Evolutionary conservation across 2,329 filamentous ascomycete genomes (phyloP).

Genomic region (Nothophoma quercina): DNA sequence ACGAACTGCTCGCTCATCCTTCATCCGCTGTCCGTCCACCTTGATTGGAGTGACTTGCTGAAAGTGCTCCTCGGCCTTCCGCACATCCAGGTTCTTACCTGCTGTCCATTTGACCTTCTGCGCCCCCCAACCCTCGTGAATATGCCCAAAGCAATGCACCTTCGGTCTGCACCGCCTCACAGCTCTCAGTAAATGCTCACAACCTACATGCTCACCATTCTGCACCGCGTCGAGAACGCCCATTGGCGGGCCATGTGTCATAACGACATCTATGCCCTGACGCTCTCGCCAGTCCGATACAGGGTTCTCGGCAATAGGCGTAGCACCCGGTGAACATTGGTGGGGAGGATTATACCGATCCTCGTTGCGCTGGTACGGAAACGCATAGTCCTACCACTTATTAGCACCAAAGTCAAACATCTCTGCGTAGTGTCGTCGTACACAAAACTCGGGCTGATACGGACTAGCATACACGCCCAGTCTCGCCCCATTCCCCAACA

Average conservation of each 20-base stretch:
- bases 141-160: conserved; percentile 70
- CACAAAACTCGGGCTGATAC: conserved; percentile 64
- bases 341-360: conserved; percentile 61
- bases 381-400: conserved; percentile 55
- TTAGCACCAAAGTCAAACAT: background rate
- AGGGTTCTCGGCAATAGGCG: conserved; percentile 46
- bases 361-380: conserved; percentile 59
- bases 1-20: conserved; percentile 33
- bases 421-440: background rate
- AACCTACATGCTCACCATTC: conserved; percentile 57
- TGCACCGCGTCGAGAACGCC: conserved; percentile 58
- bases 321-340: conserved; percentile 32
- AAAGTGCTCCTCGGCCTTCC: conserved; percentile 28
- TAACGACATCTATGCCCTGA: conserved; percentile 60
- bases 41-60: conserved; percentile 20
- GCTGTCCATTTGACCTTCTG: conserved; percentile 50
- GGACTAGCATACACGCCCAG: conserved; percentile 61
- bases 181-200: conserved; percentile 62
- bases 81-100: conserved; percentile 24
- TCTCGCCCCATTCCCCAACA: conserved; percentile 57
- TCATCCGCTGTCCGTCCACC: conserved; percentile 28
- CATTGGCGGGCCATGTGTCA: conserved; percentile 68
- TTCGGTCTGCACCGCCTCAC: conserved; percentile 59
- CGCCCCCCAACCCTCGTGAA: conserved; percentile 61
- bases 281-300: conserved; percentile 52